These are phyloP conservation scores for Cinnamomum chago DNA, from an alignment of 164 flowering plant species.

Conservation along the genomic window DNA sequence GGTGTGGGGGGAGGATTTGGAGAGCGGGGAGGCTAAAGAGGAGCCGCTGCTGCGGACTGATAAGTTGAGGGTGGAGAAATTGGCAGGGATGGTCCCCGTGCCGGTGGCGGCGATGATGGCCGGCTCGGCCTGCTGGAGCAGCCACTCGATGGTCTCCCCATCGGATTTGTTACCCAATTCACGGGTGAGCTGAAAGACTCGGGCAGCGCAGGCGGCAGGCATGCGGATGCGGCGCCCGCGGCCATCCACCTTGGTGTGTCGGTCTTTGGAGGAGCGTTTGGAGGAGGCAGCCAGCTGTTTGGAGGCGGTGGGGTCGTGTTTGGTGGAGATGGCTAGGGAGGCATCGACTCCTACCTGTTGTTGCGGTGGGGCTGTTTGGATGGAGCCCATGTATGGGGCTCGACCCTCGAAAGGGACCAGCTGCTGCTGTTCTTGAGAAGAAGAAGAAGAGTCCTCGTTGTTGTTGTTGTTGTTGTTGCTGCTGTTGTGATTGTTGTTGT, in stretches of 20 bases:
- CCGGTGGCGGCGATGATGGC: conserved; percentile 86
- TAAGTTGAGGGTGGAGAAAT: conserved; percentile 63
- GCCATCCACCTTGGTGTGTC: conserved; percentile 51
- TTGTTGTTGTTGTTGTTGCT: neutral
- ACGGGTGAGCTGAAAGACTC: conserved; percentile 72
- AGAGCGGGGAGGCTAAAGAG: conserved; percentile 48
- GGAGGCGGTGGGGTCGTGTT: conserved; percentile 2
- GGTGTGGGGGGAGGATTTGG: conserved; percentile 55
- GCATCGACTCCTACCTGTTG: conserved; percentile 3
- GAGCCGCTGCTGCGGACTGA: conserved; percentile 63
- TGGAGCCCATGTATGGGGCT: conserved; percentile 43
- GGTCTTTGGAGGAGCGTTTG: conserved; percentile 62
- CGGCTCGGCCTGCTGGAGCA: conserved; percentile 83
- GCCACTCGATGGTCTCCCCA: conserved; percentile 83
- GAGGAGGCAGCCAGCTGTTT: conserved; percentile 2
- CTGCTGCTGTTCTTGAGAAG: conserved; percentile 16
- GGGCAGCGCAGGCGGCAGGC: conserved; percentile 82
- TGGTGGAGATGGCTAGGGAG: conserved; percentile 23
- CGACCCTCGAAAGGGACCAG: conserved; percentile 26
- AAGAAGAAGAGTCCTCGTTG: conserved; percentile 13
- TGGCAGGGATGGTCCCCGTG: conserved; percentile 84
- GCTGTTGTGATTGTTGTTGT: neutral
- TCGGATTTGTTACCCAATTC: conserved; percentile 80
- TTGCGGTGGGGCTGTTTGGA: conserved; percentile 29
- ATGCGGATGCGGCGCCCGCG: conserved; percentile 75